These are phyloP conservation scores for Aschersonia sp. DNA, from an alignment of 2,329 filamentous ascomycete genomes.

Conservation along the genomic window DNA sequence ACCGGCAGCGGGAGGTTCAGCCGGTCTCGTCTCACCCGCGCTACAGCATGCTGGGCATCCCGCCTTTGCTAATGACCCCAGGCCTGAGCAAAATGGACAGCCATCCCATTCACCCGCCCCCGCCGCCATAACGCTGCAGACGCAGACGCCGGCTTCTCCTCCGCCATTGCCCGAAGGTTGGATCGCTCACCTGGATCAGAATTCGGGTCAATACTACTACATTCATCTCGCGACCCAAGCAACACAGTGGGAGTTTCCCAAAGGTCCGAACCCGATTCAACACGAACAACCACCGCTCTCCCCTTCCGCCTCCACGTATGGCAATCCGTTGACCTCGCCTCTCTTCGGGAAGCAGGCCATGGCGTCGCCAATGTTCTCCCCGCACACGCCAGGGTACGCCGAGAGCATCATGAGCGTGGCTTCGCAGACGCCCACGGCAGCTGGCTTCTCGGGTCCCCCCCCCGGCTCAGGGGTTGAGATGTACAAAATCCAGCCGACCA, in stretches of 20 bases:
- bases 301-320: constrained; percentile 63
- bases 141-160: constrained; percentile 60
- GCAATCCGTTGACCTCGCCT: constrained; percentile 57
- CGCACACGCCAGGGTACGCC: constrained; percentile 70
- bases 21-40: constrained; percentile 28
- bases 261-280: constrained; percentile 79
- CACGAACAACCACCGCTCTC: constrained; percentile 73
- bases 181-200: constrained; percentile 93
- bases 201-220: constrained; percentile 96
- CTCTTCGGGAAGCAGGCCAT: constrained; percentile 42
- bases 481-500: constrained; percentile 86
- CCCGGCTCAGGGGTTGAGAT: constrained; percentile 80
- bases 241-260: constrained; percentile 98
- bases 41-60: constrained; percentile 57
- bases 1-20: constrained; percentile 4
- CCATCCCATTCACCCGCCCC: constrained; percentile 26
- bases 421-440: constrained; percentile 57
- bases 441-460: constrained; percentile 81
- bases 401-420: constrained; percentile 75
- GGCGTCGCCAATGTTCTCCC: constrained; percentile 69
- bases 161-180: constrained; percentile 92
- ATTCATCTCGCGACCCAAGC: constrained; percentile 91
- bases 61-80: constrained; percentile 76
- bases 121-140: constrained; percentile 19
- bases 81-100: constrained; percentile 36